Percentiles rank a stretch among this genome's conserved stretches.
Evolutionary conservation across 805 yeast genomes (phyloP).

Genomic region (Phaffomyces opuntiae): DNA sequence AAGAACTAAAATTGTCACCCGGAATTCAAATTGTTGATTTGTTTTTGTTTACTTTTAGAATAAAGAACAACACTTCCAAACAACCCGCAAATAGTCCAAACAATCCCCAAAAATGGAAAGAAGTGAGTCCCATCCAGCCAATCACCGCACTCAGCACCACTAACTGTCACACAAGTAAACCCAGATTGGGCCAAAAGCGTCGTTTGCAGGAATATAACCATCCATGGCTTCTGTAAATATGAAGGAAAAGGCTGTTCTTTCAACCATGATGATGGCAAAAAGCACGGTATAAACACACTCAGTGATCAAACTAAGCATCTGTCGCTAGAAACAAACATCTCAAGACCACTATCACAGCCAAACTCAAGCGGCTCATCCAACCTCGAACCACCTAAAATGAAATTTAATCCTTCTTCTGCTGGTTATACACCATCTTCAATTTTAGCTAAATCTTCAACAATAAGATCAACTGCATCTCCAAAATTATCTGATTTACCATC

Average conservation of each 20-base stretch:
- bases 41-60: not conserved
- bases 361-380: not conserved
- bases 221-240: slow-evolving; percentile 83
- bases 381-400: slow-evolving; percentile 26
- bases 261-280: slow-evolving; percentile 46
- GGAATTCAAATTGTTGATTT: not conserved
- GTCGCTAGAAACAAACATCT: not conserved
- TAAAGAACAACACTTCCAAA: not conserved
- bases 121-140: not conserved
- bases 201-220: slow-evolving; percentile 76
- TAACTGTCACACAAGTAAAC: slow-evolving; percentile 3
- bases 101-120: slow-evolving; percentile 2
- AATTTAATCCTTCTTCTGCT: slow-evolving; percentile 51
- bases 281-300: slow-evolving; percentile 7
- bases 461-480: slow-evolving; percentile 24
- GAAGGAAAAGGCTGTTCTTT: slow-evolving; percentile 85
- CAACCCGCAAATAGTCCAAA: too few relatives aligned
- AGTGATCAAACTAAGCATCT: not conserved
- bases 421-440: slow-evolving; percentile 41
- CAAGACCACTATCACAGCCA: not conserved
- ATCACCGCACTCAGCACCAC: too few relatives aligned
- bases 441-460: slow-evolving; percentile 1
- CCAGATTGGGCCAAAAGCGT: slow-evolving; percentile 59
- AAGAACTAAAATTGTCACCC: not conserved
- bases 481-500: slow-evolving; percentile 29